Evolutionary conservation across 352 stramenopile species (phyloP).

Genomic region (Globisporangium emineosum): DNA sequence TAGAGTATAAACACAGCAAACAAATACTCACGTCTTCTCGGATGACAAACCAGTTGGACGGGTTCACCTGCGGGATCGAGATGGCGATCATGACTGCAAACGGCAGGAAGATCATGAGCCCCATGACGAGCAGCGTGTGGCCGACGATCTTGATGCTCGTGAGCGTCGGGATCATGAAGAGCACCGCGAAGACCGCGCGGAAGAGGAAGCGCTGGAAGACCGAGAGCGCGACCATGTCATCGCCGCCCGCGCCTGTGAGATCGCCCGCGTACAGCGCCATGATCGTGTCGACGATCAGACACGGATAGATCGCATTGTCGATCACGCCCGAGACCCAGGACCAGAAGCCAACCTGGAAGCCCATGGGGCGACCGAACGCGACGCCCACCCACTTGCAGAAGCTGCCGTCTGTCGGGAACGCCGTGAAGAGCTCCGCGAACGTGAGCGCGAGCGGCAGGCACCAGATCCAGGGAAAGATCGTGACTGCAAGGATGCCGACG

Average conservation of each 20-base stretch:
- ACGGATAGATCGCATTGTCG: constrained; percentile 85
- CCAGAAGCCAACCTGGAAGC: constrained; percentile 85
- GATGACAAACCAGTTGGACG: constrained; percentile 67
- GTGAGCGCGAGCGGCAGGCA: constrained; percentile 66
- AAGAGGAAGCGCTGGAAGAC: constrained; percentile 37
- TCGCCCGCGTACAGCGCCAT: constrained; percentile 30
- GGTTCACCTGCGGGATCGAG: constrained; percentile 56
- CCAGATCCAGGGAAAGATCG: constrained; percentile 72
- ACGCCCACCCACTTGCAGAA: constrained; percentile 83
- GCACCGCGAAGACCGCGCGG: constrained; percentile 47
- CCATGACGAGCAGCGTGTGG: constrained; percentile 56
- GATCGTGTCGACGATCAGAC: constrained; percentile 76
- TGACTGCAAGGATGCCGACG: constrained; percentile 58
- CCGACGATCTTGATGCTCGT: constrained; percentile 72
- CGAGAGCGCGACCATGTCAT: constrained; percentile 9
- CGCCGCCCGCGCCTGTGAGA: constrained; percentile 19
- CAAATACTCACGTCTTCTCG: constrained; percentile 38
- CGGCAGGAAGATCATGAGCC: constrained; percentile 64
- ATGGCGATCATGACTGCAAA: constrained; percentile 57
- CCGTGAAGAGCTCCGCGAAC: constrained; percentile 77
- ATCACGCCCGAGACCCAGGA: constrained; percentile 80
- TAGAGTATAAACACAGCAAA: not conserved
- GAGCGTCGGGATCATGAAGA: constrained; percentile 74
- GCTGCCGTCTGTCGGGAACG: constrained; percentile 79
- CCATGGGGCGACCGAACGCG: constrained; percentile 81